These are phyloP conservation scores for Linum usitatissimum DNA, from an alignment of 345 rosid genomes.

Conservation along the genomic window DNA sequence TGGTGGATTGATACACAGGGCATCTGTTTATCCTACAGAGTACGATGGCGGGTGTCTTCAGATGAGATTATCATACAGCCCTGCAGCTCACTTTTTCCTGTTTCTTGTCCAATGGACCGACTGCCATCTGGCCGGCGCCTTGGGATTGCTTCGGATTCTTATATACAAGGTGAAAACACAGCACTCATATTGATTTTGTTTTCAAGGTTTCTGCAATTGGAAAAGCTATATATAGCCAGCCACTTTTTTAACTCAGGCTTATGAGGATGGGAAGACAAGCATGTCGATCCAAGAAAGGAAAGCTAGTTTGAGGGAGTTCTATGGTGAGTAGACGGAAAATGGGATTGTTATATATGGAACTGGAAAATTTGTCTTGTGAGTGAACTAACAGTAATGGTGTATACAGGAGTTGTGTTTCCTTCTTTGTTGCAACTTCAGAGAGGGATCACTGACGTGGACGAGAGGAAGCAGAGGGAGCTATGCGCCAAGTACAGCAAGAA, in stretches of 20 bases:
- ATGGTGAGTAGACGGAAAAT: constrained; percentile 37
- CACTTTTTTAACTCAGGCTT: constrained; percentile 40
- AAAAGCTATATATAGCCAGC: constrained; percentile 1
- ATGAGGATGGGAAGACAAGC: constrained; percentile 83
- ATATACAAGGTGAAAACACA: constrained; percentile 51
- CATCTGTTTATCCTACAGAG: constrained; percentile 75
- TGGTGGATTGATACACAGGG: constrained; percentile 34
- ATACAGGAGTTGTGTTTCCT: constrained; percentile 75
- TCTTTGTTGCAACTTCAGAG: constrained; percentile 67
- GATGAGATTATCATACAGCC: constrained; percentile 91
- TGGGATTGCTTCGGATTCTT: constrained; percentile 83
- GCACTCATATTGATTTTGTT: neutral
- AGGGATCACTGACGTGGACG: constrained; percentile 68
- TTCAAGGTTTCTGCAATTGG: neutral
- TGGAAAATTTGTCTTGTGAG: neutral
- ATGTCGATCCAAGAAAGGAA: constrained; percentile 77
- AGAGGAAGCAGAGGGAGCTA: constrained; percentile 62
- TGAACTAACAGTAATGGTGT: constrained; percentile 4
- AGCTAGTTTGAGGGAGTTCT: constrained; percentile 77
- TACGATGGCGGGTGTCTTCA: constrained; percentile 87
- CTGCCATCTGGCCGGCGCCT: constrained; percentile 76
- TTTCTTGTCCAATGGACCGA: constrained; percentile 96
- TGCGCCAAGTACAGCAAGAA: constrained; percentile 46
- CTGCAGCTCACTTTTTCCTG: constrained; percentile 73
- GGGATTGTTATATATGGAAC: neutral